Evolutionary conservation across 2,329 filamentous ascomycete genomes (phyloP).

Genomic region (Cephalotrichum gorgonifer): DNA sequence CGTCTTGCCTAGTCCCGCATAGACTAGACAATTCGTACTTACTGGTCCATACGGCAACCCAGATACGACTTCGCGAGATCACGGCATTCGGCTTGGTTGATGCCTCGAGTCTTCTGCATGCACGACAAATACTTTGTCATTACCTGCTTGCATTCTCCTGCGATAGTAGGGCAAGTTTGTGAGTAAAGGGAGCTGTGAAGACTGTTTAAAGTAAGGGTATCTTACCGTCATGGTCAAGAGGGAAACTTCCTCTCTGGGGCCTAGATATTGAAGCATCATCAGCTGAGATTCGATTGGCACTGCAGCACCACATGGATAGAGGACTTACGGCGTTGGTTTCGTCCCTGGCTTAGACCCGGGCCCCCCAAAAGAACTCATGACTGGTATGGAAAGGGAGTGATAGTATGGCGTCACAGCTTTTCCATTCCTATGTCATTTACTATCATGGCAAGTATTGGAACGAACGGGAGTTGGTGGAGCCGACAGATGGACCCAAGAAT

Average conservation of each 20-base stretch:
- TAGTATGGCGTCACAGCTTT: not conserved
- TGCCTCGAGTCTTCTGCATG: conserved; percentile 71
- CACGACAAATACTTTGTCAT: conserved; percentile 81
- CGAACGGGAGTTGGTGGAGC: not conserved
- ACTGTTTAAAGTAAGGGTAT: not conserved
- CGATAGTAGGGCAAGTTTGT: not conserved
- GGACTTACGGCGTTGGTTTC: conserved; percentile 64
- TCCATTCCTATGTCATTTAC: not conserved
- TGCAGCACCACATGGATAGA: not conserved
- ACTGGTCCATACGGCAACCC: conserved; percentile 90
- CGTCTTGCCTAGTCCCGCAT: not conserved
- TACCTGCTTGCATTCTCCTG: conserved; percentile 85
- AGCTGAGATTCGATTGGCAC: not conserved
- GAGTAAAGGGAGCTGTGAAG: not conserved
- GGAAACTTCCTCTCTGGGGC: conserved; percentile 87
- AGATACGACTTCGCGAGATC: conserved; percentile 81
- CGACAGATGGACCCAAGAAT: not conserved
- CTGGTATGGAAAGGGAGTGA: not conserved
- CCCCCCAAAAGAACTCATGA: conserved; percentile 57
- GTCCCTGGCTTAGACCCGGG: conserved; percentile 56
- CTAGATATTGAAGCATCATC: conserved; percentile 30
- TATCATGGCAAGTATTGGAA: not conserved
- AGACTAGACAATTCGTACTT: conserved; percentile 27
- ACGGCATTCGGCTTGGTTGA: conserved; percentile 80
- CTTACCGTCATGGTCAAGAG: conserved; percentile 78